Evolutionary conservation across 179 eudicot genomes (phyloP).

Genomic region (Corrigiola litoralis): DNA sequence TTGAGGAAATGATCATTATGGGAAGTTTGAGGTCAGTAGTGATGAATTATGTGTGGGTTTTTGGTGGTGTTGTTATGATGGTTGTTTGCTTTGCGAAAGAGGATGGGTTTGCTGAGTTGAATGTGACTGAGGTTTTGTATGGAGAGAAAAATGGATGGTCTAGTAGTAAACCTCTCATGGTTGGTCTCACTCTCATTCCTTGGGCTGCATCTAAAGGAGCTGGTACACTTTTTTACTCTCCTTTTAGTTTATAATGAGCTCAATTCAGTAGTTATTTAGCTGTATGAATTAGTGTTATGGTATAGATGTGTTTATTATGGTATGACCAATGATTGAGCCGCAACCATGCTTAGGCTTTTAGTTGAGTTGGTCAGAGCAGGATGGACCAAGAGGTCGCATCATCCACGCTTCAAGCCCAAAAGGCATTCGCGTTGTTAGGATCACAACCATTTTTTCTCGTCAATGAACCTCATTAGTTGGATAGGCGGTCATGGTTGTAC

Average conservation of each 20-base stretch:
- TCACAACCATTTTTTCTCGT: too few relatives aligned
- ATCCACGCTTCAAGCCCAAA: too few relatives aligned
- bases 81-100: not conserved
- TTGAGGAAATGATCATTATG: conserved; percentile 2
- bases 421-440: too few relatives aligned
- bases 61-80: conserved; percentile 9
- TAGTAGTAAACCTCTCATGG: conserved; percentile 37
- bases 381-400: too few relatives aligned
- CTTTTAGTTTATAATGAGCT: not conserved
- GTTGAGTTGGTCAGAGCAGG: too few relatives aligned
- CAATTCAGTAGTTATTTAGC: too few relatives aligned
- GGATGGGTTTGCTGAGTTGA: conserved; percentile 22
- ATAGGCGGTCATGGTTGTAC: too few relatives aligned
- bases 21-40: not conserved
- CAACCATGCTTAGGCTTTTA: too few relatives aligned
- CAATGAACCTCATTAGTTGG: too few relatives aligned
- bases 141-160: conserved; percentile 22
- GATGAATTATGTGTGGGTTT: conserved; percentile 17
- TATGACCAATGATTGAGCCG: too few relatives aligned
- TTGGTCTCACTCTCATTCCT: conserved; percentile 55
- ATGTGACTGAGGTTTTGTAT: conserved; percentile 18
- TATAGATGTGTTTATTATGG: not conserved
- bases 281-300: not conserved
- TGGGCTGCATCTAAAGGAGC: conserved; percentile 73
- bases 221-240: conserved; percentile 44